Evolutionary conservation across 139 green algal species (phyloP).

Genomic region (Chlorella sp.): DNA sequence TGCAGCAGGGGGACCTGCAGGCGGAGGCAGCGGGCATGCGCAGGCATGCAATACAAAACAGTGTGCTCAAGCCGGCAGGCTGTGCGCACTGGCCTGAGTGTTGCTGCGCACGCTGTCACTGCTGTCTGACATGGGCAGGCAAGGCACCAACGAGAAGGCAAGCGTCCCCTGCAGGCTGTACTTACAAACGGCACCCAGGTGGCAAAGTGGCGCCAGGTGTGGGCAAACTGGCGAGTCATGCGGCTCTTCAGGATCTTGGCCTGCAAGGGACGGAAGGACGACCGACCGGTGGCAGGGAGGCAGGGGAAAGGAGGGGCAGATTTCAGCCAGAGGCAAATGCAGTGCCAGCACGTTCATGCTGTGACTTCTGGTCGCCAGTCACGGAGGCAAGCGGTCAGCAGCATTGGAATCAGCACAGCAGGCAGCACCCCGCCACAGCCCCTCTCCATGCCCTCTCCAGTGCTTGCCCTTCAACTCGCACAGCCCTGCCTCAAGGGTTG

Average conservation of each 20-base stretch:
- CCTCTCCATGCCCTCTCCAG: background rate
- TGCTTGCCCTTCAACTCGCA: background rate
- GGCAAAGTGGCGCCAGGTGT: conserved; percentile 77
- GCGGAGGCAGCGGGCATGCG: background rate
- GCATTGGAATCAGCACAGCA: no score
- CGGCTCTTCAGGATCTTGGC: conserved; percentile 56
- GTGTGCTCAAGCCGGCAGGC: background rate
- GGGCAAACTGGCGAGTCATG: conserved; percentile 76
- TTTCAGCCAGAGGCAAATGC: background rate
- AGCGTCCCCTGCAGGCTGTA: background rate
- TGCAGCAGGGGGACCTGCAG: conserved; percentile 60
- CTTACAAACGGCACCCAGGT: conserved; percentile 72
- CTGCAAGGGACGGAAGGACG: background rate
- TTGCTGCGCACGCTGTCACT: background rate
- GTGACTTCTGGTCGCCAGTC: background rate
- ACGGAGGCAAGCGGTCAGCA: background rate
- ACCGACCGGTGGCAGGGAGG: no score
- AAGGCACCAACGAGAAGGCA: background rate
- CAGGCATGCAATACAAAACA: background rate
- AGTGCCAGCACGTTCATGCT: background rate
- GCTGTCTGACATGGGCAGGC: background rate
- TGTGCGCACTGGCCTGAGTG: background rate
- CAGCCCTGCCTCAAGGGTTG: background rate
- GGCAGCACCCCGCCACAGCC: background rate
- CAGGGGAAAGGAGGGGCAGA: background rate